Base-by-base conservation (phyloP, 2,329 filamentous ascomycete species). In the Hypoxylon sp. region DNA sequence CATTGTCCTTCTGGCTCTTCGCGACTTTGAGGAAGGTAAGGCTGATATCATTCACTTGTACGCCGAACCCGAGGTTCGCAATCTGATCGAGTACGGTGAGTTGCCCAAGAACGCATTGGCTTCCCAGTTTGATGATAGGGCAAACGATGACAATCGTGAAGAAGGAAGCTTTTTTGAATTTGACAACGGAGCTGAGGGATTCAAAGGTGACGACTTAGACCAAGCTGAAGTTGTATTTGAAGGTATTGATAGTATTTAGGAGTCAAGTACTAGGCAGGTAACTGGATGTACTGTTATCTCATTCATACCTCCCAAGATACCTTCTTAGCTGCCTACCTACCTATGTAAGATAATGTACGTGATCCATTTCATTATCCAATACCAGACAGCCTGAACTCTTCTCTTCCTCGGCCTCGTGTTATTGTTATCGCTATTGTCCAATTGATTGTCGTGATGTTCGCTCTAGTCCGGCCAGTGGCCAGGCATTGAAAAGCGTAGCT, bases 181-280 rank as follows among this genome's bases (percentile, higher is more conserved):
- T n/a, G 34, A n/a, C 34, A 38, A 5, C 13, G 34, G 4, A n/a
- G 34, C 4, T 38, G 34, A 9, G 34, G 14, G 14, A 17, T 14
- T 14, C 34, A 6, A 38, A 6, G 6, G 28, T 7, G 28, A 9
- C 6, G 6, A 9, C 28, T 30, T 6, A 9, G 14, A 38, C 34
- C 13, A 38, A n/a, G 14, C 2, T 38, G 14, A n/a, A n/a, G 14
- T n/a, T 38, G 34, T 6, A n/a, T 38, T 14, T 14, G 34, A n/a
- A 38, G 34, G 17, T 38, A 38, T 38, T 38, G 14, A n/a, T 38
- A 38, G 34, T 38, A 38, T 38, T 38, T 38, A 38, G 34, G n/a
- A 6, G 34, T 17, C 34, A 14, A 2, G 13, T 25, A 25, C 25
- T 25, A 14, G 34, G 14, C 3, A 17, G 34, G 34, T 38, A 30